phyloP scores from a whole-genome alignment of 495 filamentous ascomycete genomes.

The Penicillium macrosclerotiorum region DNA sequence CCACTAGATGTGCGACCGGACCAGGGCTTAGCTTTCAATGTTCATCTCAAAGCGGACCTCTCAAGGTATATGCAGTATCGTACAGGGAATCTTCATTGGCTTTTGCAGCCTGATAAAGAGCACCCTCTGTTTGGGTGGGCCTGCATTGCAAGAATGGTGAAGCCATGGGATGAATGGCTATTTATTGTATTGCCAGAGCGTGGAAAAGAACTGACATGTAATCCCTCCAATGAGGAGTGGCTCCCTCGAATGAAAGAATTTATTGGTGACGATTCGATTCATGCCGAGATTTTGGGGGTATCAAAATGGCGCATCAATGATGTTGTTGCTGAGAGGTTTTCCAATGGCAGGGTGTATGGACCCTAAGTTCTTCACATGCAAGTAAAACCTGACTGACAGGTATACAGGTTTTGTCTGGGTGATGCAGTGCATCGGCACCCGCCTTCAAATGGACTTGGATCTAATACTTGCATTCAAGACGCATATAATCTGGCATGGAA shows the following conservation, averaged over 20 bases:
- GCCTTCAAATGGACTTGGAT: conserved; percentile 49
- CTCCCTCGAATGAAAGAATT: conserved; percentile 39
- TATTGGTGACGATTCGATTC: conserved; percentile 49
- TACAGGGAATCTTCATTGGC: conserved; percentile 57
- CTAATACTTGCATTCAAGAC: conserved; percentile 56
- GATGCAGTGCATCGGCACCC: conserved; percentile 55
- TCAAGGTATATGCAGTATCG: conserved; percentile 47
- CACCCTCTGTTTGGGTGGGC: conserved; percentile 41
- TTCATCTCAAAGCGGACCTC: conserved; percentile 52
- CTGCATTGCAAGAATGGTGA: conserved; percentile 49
- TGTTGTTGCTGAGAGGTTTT: conserved; percentile 46
- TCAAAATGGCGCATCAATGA: conserved; percentile 55
- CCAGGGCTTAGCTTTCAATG: conserved; percentile 53
- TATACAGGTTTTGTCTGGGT: conserved; percentile 48
- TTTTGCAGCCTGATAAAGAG: conserved; percentile 47
- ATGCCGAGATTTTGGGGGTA: conserved; percentile 39
- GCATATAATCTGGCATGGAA: conserved; percentile 59
- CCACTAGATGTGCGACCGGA: conserved; percentile 50
- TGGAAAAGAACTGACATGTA: conserved; percentile 27
- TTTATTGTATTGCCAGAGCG: conserved; percentile 48
- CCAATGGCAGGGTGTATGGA: conserved; percentile 33
- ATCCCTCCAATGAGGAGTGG: conserved; percentile 41
- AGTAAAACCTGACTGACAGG: conserved; percentile 44
- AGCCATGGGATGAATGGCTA: conserved; percentile 57
- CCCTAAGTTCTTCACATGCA: conserved; percentile 30